These are phyloP conservation scores for Ogataea pignaliae DNA, from an alignment of 805 yeast genomes.

Conservation along the genomic window DNA sequence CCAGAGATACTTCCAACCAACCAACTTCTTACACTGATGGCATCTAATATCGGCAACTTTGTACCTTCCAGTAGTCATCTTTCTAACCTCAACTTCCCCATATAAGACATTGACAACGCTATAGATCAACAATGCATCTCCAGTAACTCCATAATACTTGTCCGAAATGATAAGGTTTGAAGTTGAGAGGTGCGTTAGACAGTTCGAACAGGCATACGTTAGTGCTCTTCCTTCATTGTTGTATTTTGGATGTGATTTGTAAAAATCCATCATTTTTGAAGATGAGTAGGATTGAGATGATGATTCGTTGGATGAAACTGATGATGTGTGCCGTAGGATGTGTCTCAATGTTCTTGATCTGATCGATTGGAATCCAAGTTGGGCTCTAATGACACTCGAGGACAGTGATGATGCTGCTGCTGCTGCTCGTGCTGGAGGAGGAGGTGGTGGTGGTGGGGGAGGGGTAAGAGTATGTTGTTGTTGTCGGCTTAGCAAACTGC, in stretches of 20 bases:
- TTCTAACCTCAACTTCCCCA: constrained; percentile 19
- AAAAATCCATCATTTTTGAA: constrained; percentile 2
- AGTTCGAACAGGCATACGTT: constrained; percentile 25
- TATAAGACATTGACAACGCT: constrained; percentile 31
- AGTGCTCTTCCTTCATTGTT: constrained; percentile 19
- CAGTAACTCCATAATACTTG: constrained; percentile 51
- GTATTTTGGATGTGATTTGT: constrained; percentile 11
- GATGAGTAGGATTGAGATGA: neutral
- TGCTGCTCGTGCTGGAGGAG: too few relatives aligned
- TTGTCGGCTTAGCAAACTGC: too few relatives aligned
- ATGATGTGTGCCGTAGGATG: neutral
- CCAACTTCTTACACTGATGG: constrained; percentile 44
- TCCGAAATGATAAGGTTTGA: constrained; percentile 27
- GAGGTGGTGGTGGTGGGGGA: too few relatives aligned
- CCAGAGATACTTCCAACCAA: constrained; percentile 63
- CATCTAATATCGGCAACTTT: constrained; percentile 54
- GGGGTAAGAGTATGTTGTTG: too few relatives aligned
- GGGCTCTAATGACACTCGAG: too few relatives aligned
- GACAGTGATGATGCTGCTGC: too few relatives aligned
- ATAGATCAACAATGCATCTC: constrained; percentile 52
- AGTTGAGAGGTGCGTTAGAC: constrained; percentile 28
- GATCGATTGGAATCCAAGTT: too few relatives aligned
- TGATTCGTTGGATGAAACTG: neutral
- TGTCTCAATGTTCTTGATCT: neutral
- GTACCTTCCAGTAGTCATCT: constrained; percentile 60